phyloP scores from a whole-genome alignment of 768 basidiomycete genomes.

The Suillus tomentosus region DNA sequence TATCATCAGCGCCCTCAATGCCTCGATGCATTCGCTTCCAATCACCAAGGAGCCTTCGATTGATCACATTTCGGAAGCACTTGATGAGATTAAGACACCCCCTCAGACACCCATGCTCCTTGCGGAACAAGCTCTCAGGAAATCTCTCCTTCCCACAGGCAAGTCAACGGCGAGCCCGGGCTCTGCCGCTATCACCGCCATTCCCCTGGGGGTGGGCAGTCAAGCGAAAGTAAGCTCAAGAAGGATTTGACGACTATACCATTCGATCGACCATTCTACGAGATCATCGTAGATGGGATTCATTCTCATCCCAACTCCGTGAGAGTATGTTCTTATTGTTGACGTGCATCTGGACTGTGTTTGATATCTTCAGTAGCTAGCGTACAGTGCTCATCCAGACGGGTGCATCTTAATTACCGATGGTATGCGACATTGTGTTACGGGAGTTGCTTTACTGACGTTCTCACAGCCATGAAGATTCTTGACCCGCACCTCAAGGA shows the following conservation, averaged over 20 bases:
- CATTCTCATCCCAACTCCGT: conserved; percentile 92
- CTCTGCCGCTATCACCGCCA: conserved; percentile 15
- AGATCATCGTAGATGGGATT: conserved; percentile 88
- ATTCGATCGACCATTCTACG: conserved; percentile 80
- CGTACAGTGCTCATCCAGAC: conserved; percentile 80
- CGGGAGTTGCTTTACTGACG: neutral
- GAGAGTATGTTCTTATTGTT: conserved; percentile 49
- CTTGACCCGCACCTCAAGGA: conserved; percentile 84
- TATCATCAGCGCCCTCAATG: conserved; percentile 17
- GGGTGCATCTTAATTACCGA: conserved; percentile 91
- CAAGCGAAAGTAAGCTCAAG: conserved; percentile 43
- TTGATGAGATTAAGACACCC: conserved; percentile 59
- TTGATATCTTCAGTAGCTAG: conserved; percentile 50
- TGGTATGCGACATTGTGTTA: conserved; percentile 46
- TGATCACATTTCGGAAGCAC: conserved; percentile 56
- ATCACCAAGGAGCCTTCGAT: conserved; percentile 18
- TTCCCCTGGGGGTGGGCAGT: conserved; percentile 24
- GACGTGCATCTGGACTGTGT: neutral
- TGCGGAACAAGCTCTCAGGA: conserved; percentile 14
- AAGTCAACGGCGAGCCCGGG: conserved; percentile 3
- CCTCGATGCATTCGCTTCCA: conserved; percentile 14
- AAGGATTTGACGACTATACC: conserved; percentile 46
- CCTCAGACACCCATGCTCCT: conserved; percentile 48
- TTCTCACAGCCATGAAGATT: conserved; percentile 70
- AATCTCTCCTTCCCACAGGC: conserved; percentile 6